Evolutionary conservation across 2,329 filamentous ascomycete genomes (phyloP), one percentile per base, ranked within the genome.

Genomic region (Fusarium verrucosum): DNA sequence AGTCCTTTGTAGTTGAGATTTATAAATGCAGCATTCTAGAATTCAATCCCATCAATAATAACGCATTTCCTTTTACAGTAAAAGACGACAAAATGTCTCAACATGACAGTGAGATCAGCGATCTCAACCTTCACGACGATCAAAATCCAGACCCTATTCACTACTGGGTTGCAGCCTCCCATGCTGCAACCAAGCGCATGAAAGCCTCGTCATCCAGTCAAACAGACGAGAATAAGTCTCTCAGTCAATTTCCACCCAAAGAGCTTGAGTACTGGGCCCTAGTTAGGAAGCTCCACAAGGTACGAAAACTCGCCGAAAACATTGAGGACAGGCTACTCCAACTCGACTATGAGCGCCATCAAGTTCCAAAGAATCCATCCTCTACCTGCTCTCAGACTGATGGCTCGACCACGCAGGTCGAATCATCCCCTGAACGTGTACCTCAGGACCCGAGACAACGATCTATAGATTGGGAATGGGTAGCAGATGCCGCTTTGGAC

Each of bases 241-340:
- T 11, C 14, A n/a, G 6, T 8, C 14, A 32, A n/a, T 3, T 16
- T 32, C 3, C 30, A 32, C 14, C 8, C 2, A 14, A 8, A 13
- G 30, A 32, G 16, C 3, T 8, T 32, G 30, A 32, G 16, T 16
- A 32, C 14, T n/a, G 6, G 14, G 30, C n/a, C 6, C 14, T n/a
- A 8, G 16, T 16, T 13, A 32, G 30, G 13, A 32, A n/a, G 7
- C 30, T 32, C 2, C 30, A 32, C 4, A 32, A 41, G 19, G 33
- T 33, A 10, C 45, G 17, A 5, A 13, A 6, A 1, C 25, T 26
- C 2, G 7, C 41, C 7, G 14, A 28, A 10, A 5, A 26, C 3
- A 47, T 47, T 26, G 17, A 47, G 16, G 45, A 47, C 11, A 32
- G 41, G 32, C 33, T 40, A 2, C 10, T 47, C 3, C 38, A n/a